A percentile compares a stretch with the other conserved stretches of the same genome.
These are phyloP conservation scores for Talaromyces wortmannii DNA, from an alignment of 495 filamentous ascomycete genomes.

Conservation along the genomic window DNA sequence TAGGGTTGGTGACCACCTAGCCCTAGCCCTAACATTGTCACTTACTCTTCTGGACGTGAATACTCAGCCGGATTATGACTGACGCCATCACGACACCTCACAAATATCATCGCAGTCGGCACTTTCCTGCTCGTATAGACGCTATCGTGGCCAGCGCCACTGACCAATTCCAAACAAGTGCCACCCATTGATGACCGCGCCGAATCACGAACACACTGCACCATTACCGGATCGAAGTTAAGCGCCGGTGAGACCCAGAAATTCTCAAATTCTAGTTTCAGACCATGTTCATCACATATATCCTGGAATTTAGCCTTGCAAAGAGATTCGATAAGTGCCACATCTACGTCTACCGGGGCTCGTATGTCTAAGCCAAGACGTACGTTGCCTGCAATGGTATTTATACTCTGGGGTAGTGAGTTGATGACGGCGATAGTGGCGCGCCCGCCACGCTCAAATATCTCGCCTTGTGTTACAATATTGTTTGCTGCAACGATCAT, in stretches of 20 bases:
- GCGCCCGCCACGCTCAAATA: constrained; percentile 31
- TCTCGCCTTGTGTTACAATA: constrained; percentile 35
- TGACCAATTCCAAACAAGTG: constrained; percentile 35
- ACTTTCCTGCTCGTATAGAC: constrained; percentile 48
- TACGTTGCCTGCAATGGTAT: constrained; percentile 63
- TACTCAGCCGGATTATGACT: constrained; percentile 58
- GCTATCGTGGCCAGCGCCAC: constrained; percentile 54
- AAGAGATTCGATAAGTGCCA: constrained; percentile 44
- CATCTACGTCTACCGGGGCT: constrained; percentile 45
- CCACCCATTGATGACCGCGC: constrained; percentile 9
- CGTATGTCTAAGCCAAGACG: constrained; percentile 66
- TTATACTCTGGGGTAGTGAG: constrained; percentile 55
- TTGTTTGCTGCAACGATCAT: constrained; percentile 59
- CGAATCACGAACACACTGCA: constrained; percentile 27
- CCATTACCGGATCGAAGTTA: constrained; percentile 56
- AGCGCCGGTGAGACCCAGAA: constrained; percentile 52
- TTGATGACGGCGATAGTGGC: constrained; percentile 64
- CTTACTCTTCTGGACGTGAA: constrained; percentile 44
- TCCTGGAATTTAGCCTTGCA: constrained; percentile 35
- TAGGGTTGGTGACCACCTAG: neutral
- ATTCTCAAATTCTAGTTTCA: constrained; percentile 29
- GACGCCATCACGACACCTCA: constrained; percentile 53
- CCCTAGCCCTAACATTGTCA: neutral
- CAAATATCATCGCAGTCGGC: constrained; percentile 59
- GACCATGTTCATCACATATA: constrained; percentile 43